Base-by-base conservation (phyloP, 2,329 filamentous ascomycete genomes). In the Aspergillus sp. region DNA sequence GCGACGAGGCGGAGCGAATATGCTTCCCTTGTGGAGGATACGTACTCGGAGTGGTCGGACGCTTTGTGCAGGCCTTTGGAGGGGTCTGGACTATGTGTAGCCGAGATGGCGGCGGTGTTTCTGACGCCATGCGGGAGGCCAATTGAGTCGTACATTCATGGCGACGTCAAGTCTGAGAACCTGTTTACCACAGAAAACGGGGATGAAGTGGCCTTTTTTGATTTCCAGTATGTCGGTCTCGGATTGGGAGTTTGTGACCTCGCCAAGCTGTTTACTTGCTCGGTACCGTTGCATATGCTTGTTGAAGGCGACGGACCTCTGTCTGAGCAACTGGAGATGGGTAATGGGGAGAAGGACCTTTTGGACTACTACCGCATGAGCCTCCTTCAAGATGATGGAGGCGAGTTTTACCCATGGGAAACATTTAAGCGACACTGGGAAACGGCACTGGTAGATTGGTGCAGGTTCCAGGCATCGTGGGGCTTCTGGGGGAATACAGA, bases 111-210 rank as follows among this genome's bases (percentile, higher is more conserved):
- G 3, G 86, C 87, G 1, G 64, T 73, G 0, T 80, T 85, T 13
- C 74, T 88, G 13, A 80, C 78, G 0, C 84, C 85, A 0, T 72
- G 69, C 5, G 80, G 79, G 7, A 72, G 80, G 15, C 59, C 75
- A 0, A 78, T 80, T 1, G 81, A 89, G 64, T 87, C 87, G 0
- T 80, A 86, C 17, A 85, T 91, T 7, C 88, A 91, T 67, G 88
- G 88, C 7, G 88, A 91, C 60, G 87, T 90, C 55, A 91, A 91
- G 72, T 88, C 85, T 0, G 87, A 90, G 66, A 91, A 91, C 61
- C 79, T 90, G 7, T 89, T 89, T 68, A 85, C 85, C 0, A 86
- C 78, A 0, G 60, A 69, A 0, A 65, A 71, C 0, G 86, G 84
- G 1, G 74, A 83, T 2, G 62, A 76, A 3, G 86, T 87, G 1